phyloP scores from a whole-genome alignment of 306 rosid species.

The Datisca glomerata region DNA sequence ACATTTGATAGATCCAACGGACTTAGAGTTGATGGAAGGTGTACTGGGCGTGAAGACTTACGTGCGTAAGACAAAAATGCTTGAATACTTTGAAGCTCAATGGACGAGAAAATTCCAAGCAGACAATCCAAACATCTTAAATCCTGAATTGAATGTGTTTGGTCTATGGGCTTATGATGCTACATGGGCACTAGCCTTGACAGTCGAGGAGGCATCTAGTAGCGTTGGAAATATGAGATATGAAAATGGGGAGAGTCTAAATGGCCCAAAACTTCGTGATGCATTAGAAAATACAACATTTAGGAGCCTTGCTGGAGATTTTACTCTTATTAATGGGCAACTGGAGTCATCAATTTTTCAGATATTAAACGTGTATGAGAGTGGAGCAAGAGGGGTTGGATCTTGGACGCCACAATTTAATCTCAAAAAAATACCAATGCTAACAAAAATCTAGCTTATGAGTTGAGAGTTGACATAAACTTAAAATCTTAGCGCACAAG shows the following conservation, averaged over 20 bases:
- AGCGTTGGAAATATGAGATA: neutral
- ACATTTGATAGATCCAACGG: neutral
- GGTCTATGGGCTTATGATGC: slow-evolving; percentile 37
- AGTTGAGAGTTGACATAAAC: no score
- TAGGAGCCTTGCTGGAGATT: slow-evolving; percentile 6
- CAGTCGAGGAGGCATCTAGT: slow-evolving; percentile 1
- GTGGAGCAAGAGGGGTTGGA: slow-evolving; percentile 12
- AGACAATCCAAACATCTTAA: neutral
- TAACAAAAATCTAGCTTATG: no score
- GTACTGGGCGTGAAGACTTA: slow-evolving; percentile 20
- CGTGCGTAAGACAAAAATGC: neutral
- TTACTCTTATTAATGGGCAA: slow-evolving; percentile 11
- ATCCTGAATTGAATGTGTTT: slow-evolving; percentile 7
- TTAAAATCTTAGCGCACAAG: no score
- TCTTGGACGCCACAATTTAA: slow-evolving; percentile 9
- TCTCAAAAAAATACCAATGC: neutral
- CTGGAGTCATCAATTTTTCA: slow-evolving; percentile 8
- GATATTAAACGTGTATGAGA: slow-evolving; percentile 13
- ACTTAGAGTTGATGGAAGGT: slow-evolving; percentile 26
- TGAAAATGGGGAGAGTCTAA: neutral
- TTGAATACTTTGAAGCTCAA: slow-evolving; percentile 12
- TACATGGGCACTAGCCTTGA: slow-evolving; percentile 10
- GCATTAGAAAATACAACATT: neutral
- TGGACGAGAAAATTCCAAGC: slow-evolving; percentile 3
- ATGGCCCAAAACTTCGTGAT: neutral